A percentile compares a stretch with the other conserved stretches of the same genome.
These are phyloP conservation scores for Mycena rebaudengoi DNA, from an alignment of 768 basidiomycete genomes.

Conservation along the genomic window DNA sequence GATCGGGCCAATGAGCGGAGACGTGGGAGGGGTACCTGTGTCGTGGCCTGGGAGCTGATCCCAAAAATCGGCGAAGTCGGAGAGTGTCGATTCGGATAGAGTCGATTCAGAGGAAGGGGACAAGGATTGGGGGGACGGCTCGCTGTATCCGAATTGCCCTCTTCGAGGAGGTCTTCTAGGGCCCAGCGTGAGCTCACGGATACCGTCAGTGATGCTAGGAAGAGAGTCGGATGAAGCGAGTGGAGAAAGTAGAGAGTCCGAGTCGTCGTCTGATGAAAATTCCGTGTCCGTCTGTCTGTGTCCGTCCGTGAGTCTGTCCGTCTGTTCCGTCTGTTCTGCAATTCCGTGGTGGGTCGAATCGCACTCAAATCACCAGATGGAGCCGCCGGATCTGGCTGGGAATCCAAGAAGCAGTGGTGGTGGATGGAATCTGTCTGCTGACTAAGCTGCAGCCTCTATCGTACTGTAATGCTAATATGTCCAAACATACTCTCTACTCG, in stretches of 20 bases:
- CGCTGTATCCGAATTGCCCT: conserved; percentile 10
- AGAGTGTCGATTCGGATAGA: background rate
- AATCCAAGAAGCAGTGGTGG: no score
- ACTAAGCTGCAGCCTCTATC: no score
- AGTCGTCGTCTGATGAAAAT: background rate
- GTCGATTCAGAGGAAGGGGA: background rate
- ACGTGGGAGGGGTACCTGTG: background rate
- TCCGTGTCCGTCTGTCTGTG: background rate
- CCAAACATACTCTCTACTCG: no score
- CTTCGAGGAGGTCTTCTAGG: background rate
- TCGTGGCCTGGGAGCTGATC: conserved; percentile 2
- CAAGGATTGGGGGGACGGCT: background rate
- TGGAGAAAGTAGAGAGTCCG: background rate
- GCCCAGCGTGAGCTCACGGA: conserved; percentile 10
- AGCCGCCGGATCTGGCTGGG: background rate
- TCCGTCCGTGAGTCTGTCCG: background rate
- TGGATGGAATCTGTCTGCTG: no score
- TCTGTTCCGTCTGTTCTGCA: no score
- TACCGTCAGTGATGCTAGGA: background rate
- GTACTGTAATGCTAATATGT: no score
- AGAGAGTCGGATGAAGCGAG: background rate
- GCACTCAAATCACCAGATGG: conserved; percentile 15
- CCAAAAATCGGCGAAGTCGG: background rate
- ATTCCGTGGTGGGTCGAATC: no score
- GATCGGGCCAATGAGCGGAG: conserved; percentile 1